phyloP scores from a whole-genome alignment of 768 basidiomycete species.

The Mycena pura region DNA sequence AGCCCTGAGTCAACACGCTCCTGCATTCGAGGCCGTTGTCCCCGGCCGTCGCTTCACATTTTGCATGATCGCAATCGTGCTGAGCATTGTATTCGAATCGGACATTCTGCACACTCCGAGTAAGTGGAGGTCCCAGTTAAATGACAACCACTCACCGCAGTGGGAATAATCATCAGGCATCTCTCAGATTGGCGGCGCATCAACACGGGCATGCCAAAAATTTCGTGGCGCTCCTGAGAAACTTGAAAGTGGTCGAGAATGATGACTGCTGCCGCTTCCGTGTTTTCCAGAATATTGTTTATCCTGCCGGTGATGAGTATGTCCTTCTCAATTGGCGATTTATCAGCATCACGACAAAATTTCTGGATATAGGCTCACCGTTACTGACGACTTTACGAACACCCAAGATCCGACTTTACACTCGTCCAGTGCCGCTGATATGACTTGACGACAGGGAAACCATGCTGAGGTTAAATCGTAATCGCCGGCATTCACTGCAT shows the following conservation, averaged over 20 bases:
- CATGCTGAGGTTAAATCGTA: not conserved
- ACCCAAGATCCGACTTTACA: conserved; percentile 1
- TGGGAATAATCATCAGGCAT: not conserved
- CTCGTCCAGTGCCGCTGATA: not conserved
- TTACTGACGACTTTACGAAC: not conserved
- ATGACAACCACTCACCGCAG: not conserved
- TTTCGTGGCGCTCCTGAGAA: not conserved
- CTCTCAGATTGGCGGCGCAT: not conserved
- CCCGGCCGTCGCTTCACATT: conserved; percentile 23
- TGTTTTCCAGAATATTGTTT: not conserved
- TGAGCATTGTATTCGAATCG: conserved; percentile 32
- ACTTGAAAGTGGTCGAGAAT: conserved; percentile 12
- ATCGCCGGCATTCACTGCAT: not conserved
- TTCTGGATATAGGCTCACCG: not conserved
- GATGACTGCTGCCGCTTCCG: not conserved
- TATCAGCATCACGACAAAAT: not conserved
- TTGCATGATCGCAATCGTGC: conserved; percentile 29
- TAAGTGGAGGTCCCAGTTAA: too few relatives aligned
- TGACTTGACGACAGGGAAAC: not conserved
- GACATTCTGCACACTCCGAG: too few relatives aligned
- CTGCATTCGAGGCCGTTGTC: conserved; percentile 18
- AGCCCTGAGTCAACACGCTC: conserved; percentile 26
- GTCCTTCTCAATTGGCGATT: not conserved
- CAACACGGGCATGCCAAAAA: conserved; percentile 18
- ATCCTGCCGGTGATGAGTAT: not conserved